These are phyloP conservation scores for Udeniomyces megalosporus DNA, from an alignment of 768 basidiomycete genomes.

Conservation along the genomic window DNA sequence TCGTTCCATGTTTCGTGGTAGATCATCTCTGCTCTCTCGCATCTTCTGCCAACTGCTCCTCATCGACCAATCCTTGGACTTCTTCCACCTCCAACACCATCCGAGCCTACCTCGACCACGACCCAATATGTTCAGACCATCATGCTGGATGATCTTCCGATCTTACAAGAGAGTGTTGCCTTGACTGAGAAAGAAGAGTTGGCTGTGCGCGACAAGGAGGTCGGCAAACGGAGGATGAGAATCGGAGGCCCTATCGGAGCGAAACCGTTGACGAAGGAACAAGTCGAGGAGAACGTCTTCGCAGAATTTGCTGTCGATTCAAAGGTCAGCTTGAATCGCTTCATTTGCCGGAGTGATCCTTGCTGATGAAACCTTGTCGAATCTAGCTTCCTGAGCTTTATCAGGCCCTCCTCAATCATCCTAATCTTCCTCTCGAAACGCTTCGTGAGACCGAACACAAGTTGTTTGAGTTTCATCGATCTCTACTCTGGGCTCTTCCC, in stretches of 20 bases:
- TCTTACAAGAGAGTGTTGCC: slow-evolving; percentile 53
- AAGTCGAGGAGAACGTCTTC: slow-evolving; percentile 22
- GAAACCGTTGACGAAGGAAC: slow-evolving; percentile 24
- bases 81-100: slow-evolving; percentile 54
- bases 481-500: slow-evolving; percentile 28
- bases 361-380: too few relatives aligned
- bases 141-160: slow-evolving; percentile 51
- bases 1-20: not conserved
- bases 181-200: slow-evolving; percentile 52
- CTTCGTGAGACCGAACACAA: slow-evolving; percentile 63
- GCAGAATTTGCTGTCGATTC: slow-evolving; percentile 17
- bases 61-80: slow-evolving; percentile 45
- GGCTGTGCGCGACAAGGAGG: slow-evolving; percentile 43
- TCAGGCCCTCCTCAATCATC: slow-evolving; percentile 64
- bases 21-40: slow-evolving; percentile 50
- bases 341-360: not conserved
- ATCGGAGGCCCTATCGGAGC: slow-evolving; percentile 35
- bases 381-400: slow-evolving; percentile 54
- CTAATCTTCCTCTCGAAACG: slow-evolving; percentile 57
- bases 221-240: slow-evolving; percentile 60
- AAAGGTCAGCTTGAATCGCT: not conserved
- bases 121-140: slow-evolving; percentile 41
- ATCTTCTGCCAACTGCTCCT: slow-evolving; percentile 59
- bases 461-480: slow-evolving; percentile 49
- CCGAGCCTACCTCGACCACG: slow-evolving; percentile 50